Evolutionary conservation across 768 basidiomycete species (phyloP), one percentile per base, ranked within the genome.

Genomic region (Trametes cingulata): DNA sequence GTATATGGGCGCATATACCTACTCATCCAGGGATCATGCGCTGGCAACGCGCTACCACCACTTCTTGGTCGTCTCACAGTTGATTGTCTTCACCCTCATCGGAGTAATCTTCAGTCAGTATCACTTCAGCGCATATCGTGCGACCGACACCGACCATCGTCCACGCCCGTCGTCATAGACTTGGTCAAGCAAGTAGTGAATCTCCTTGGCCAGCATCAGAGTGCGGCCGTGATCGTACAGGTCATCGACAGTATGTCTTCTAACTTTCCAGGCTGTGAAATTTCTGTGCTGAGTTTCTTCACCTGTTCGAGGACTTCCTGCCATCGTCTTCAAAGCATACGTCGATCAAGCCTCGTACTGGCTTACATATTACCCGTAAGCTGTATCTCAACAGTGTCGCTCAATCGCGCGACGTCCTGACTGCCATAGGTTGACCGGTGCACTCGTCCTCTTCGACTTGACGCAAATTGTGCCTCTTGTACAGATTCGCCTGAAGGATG

Each of bases 81-180:
- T 99, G 67, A 80, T 99, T 62, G 86, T 98, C 74, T 99, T 98
- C 79, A 96, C 93, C 15, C 74, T 96, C 58, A 87, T 98, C 61
- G 91, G 93, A 65, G 95, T 95, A 47, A 79, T 87, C 57, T 95
- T 94, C 77, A 87, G 91, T 91, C 58, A 66, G 87, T 78, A 6
- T 35, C 25, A 45, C 42, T 66, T 17, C 9, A 9, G 35, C 27
- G 17, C 9, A 50, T 9, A 9, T 10, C 27, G 7, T 24, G 29
- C 2, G 35, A 9, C 29, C 35, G 37, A 48, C 27, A 17, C 20
- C 25, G 42, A 15, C 17, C 41, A 19, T 24, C 20, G 20, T 61
- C 17, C 54, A 75, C 71, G 70, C 62, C 69, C 70, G 4, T 69
- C 74, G 43, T 68, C 76, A 58, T 65, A 70, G 3, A 68, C 76